phyloP scores from a whole-genome alignment of 1,284 basidiomycete genomes.

The Sporisorium graminicola region DNA sequence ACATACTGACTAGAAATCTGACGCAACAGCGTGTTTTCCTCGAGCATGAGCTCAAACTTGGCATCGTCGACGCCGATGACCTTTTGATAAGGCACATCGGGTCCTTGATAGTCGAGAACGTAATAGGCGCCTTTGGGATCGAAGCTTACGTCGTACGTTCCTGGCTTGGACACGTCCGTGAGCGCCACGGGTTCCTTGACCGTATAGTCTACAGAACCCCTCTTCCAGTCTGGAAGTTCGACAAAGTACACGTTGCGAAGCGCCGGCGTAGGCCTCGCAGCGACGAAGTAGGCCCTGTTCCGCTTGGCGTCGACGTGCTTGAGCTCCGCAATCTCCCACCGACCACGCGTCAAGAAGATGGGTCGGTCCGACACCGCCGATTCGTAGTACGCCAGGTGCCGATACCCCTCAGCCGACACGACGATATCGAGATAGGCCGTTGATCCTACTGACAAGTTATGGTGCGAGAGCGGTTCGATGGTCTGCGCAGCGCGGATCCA shows the following conservation, averaged over 20 bases:
- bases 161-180: constrained; percentile 77
- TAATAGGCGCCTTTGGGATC: constrained; percentile 76
- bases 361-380: constrained; percentile 34
- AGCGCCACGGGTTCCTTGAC: constrained; percentile 73
- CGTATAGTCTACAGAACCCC: constrained; percentile 75
- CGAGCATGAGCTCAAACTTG: constrained; percentile 74
- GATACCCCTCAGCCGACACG: constrained; percentile 44
- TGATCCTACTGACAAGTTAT: constrained; percentile 32
- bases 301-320: constrained; percentile 79
- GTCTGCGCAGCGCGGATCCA: constrained; percentile 80
- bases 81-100: constrained; percentile 86
- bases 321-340: constrained; percentile 88
- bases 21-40: constrained; percentile 81
- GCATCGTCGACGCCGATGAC: constrained; percentile 78
- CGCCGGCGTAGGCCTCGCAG: constrained; percentile 83
- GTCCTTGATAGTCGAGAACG: constrained; percentile 82
- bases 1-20: constrained; percentile 79
- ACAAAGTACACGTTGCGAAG: constrained; percentile 82
- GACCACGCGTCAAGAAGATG: constrained; percentile 80
- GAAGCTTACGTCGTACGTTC: constrained; percentile 74
- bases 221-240: constrained; percentile 50
- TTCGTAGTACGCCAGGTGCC: constrained; percentile 59
- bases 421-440: constrained; percentile 61
- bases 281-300: constrained; percentile 85
- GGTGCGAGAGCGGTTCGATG: constrained; percentile 46